Evolutionary conservation across 2,329 filamentous ascomycete species (phyloP).

Genomic region (Diaporthe sp.): DNA sequence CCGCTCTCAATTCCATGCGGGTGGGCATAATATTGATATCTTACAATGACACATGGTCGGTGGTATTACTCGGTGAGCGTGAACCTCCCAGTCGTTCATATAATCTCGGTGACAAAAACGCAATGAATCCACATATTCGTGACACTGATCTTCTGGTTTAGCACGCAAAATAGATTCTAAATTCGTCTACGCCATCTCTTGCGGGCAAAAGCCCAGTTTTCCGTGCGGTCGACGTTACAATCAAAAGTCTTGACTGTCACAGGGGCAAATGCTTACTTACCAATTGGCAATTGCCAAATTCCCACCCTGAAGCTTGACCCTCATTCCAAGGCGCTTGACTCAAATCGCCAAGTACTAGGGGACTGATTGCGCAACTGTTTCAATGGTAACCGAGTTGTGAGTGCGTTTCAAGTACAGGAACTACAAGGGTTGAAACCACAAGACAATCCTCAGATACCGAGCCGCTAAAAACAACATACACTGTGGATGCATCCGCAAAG

Average conservation of each 20-base stretch:
- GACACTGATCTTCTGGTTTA: background rate
- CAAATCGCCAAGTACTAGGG: constrained; percentile 28
- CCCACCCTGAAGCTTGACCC: constrained; percentile 25
- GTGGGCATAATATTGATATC: background rate
- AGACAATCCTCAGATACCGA: background rate
- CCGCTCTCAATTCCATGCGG: background rate
- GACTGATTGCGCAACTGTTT: constrained; percentile 24
- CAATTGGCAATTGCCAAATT: constrained; percentile 32
- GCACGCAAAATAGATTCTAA: background rate
- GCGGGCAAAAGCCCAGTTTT: constrained; percentile 6
- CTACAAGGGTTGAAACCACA: constrained; percentile 30
- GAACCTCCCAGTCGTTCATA: background rate
- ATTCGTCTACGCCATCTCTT: constrained; percentile 5
- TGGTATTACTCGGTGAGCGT: background rate
- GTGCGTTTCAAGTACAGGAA: constrained; percentile 28
- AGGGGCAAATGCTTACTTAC: constrained; percentile 24
- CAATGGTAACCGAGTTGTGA: constrained; percentile 25
- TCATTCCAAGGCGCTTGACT: constrained; percentile 28
- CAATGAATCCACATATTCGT: constrained; percentile 1
- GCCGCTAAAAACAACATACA: constrained; percentile 19
- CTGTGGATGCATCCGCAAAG: constrained; percentile 8
- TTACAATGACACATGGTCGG: background rate
- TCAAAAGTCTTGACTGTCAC: constrained; percentile 28
- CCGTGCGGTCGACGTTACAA: constrained; percentile 18
- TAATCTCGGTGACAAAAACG: constrained; percentile 18